Percentiles rank a stretch among this genome's conserved stretches.
These are phyloP conservation scores for Actinomucor elegans DNA, from an alignment of 371 early-diverging fungal genomes.

Conservation along the genomic window DNA sequence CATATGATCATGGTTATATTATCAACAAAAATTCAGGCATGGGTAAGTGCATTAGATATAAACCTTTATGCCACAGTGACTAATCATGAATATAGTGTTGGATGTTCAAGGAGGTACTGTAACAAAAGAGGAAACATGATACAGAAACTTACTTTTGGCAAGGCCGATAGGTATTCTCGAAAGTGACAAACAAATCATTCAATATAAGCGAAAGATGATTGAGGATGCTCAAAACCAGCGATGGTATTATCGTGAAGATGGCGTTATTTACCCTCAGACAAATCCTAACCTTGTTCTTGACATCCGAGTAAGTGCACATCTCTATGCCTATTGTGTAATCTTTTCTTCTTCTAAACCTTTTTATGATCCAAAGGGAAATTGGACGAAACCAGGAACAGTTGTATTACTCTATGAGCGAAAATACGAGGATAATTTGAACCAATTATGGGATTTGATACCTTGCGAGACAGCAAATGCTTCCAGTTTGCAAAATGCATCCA, in stretches of 20 bases:
- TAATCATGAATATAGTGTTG: constrained; percentile 38
- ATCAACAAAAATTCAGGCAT: constrained; percentile 29
- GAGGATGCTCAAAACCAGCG: constrained; percentile 49
- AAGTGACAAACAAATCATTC: constrained; percentile 47
- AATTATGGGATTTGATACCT: constrained; percentile 48
- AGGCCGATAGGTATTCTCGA: constrained; percentile 31
- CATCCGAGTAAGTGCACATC: constrained; percentile 36
- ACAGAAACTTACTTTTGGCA: not conserved
- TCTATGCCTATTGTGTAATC: not conserved
- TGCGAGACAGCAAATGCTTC: constrained; percentile 1
- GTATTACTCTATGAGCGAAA: constrained; percentile 49
- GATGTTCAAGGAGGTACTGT: constrained; percentile 45
- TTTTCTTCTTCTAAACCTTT: too few species aligned
- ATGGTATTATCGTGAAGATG: constrained; percentile 54
- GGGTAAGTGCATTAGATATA: constrained; percentile 15
- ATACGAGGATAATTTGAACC: constrained; percentile 44
- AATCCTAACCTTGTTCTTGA: constrained; percentile 47
- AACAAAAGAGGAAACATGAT: not conserved
- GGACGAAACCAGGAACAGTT: constrained; percentile 44
- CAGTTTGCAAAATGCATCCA: constrained; percentile 1
- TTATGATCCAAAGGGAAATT: constrained; percentile 52
- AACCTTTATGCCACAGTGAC: too few species aligned
- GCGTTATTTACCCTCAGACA: constrained; percentile 47
- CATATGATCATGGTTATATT: constrained; percentile 23
- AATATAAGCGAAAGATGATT: constrained; percentile 46